These are phyloP conservation scores for Salvia splendens DNA, from an alignment of 257 asterid genomes.

Conservation along the genomic window DNA sequence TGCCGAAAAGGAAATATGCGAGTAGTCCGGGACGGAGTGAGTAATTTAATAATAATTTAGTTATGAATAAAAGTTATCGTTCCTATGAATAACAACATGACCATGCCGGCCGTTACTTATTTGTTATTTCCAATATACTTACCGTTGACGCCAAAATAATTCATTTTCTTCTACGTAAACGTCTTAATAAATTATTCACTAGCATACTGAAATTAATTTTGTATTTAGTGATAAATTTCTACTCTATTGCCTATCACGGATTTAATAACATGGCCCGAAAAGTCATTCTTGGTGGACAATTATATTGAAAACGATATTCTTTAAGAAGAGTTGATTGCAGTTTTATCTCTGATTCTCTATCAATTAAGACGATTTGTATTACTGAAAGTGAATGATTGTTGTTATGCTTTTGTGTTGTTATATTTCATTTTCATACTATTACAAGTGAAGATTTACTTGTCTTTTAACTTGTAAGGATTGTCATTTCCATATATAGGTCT, in stretches of 20 bases:
- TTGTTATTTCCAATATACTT: not conserved
- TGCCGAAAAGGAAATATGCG: too few species aligned
- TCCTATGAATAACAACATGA: too few species aligned
- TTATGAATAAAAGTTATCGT: too few species aligned
- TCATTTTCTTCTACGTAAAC: not conserved
- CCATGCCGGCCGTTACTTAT: constrained; percentile 26
- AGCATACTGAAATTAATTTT: not conserved
- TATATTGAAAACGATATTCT: not conserved
- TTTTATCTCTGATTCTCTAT: too few species aligned
- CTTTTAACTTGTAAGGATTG: not conserved
- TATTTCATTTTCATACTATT: not conserved
- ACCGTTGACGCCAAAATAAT: not conserved
- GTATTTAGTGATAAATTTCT: not conserved
- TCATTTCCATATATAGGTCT: too few species aligned
- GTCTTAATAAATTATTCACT: not conserved
- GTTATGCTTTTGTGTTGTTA: not conserved
- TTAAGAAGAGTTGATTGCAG: not conserved
- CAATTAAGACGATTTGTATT: not conserved
- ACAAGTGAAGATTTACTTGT: not conserved
- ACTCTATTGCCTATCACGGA: not conserved
- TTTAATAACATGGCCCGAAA: not conserved
- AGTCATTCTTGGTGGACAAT: not conserved
- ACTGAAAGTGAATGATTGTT: not conserved
- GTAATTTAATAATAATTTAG: too few species aligned
- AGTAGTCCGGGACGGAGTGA: too few species aligned